Conservation (phyloP, 2,329 filamentous ascomycete species). For the Raffaelea albimanens region DNA sequence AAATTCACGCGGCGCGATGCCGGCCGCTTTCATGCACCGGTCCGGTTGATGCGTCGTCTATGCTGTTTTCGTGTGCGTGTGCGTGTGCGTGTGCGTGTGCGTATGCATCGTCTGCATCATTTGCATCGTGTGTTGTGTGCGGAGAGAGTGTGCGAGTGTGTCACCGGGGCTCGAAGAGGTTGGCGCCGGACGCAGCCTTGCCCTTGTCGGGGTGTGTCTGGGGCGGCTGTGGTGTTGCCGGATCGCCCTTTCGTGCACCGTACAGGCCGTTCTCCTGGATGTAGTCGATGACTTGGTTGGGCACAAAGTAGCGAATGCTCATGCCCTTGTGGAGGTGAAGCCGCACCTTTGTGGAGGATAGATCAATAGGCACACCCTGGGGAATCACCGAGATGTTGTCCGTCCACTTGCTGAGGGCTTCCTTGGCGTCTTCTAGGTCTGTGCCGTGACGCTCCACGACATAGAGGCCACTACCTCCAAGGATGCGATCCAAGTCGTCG, state of each 20-base stretch:
- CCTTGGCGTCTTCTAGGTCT: conserved; percentile 73
- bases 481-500: conserved; percentile 78
- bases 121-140: neutral
- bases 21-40: neutral
- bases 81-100: neutral
- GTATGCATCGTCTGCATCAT: too few species aligned
- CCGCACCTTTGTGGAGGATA: conserved; percentile 71
- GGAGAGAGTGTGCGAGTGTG: neutral
- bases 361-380: conserved; percentile 79
- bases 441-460: conserved; percentile 83
- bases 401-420: conserved; percentile 71
- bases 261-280: conserved; percentile 5
- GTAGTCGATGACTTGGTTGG: conserved; percentile 9
- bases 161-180: conserved; percentile 1
- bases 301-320: conserved; percentile 62
- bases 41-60: neutral
- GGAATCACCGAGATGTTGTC: conserved; percentile 83
- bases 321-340: conserved; percentile 70
- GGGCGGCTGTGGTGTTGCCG: neutral
- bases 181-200: neutral
- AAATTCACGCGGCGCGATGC: too few species aligned
- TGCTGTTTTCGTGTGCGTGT: neutral
- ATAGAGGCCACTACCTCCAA: conserved; percentile 74
- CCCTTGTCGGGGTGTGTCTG: neutral
- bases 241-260: conserved; percentile 1